phyloP scores from a whole-genome alignment of 1,139 yeast species.

The Yamadazyma triangularis region DNA sequence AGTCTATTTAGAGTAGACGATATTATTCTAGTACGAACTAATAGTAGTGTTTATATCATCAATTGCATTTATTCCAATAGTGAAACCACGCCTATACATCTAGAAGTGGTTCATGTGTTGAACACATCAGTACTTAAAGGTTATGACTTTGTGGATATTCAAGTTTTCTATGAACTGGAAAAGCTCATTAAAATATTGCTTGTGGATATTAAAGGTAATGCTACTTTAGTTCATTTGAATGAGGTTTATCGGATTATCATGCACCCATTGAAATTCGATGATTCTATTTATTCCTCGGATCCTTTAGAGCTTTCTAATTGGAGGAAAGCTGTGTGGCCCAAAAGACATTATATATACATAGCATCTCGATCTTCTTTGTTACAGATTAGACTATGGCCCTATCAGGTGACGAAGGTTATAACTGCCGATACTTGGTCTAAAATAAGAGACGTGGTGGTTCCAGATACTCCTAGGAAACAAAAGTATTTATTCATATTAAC shows the following conservation, averaged over 20 bases:
- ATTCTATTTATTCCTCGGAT: conserved; percentile 36
- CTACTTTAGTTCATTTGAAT: conserved; percentile 17
- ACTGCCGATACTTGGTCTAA: conserved; percentile 57
- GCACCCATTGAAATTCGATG: conserved; percentile 25
- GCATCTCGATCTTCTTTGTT: conserved; percentile 44
- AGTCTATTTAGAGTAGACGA: conserved; percentile 11
- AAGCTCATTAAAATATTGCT: no score
- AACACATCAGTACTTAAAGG: conserved; percentile 18
- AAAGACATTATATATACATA: conserved; percentile 27
- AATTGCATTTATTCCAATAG: conserved; percentile 11
- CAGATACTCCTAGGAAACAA: conserved; percentile 10
- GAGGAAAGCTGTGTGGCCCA: conserved; percentile 48
- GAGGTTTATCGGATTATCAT: conserved; percentile 1
- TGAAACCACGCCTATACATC: conserved; percentile 7
- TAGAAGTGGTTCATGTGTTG: conserved; percentile 21
- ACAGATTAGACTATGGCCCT: conserved; percentile 19
- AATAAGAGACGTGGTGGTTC: conserved; percentile 40
- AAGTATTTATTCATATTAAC: conserved; percentile 45
- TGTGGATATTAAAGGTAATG: conserved; percentile 51
- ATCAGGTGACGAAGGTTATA: conserved; percentile 27
- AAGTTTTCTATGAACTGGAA: conserved; percentile 24
- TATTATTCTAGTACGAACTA: conserved; percentile 23
- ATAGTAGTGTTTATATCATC: conserved; percentile 21
- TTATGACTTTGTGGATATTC: conserved; percentile 43
- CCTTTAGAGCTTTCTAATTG: conserved; percentile 41